Evolutionary conservation across 148 eudicot genomes (phyloP), one percentile per base, ranked within the genome.

Genomic region (Chenopodium album): DNA sequence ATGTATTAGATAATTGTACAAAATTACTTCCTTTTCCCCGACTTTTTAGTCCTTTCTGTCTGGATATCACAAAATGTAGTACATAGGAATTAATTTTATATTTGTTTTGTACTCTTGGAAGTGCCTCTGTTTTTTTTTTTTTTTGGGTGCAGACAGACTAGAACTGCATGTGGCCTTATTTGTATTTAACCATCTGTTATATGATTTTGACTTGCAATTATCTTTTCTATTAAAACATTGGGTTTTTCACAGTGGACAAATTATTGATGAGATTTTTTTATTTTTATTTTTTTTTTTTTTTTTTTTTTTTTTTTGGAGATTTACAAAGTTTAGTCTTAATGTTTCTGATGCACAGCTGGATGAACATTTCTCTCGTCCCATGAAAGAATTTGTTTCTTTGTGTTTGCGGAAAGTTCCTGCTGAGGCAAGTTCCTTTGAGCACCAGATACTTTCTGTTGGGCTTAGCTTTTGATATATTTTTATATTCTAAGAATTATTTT

Each of bases 321-420:
- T 69, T 76, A 31, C 73, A 75, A n/a, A 41, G 34, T 46, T 31
- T 83, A 76, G 47, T 34, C 29, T 81, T 72, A 69, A 79, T 88
- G 32, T 76, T 77, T 82, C 74, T 84, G 66, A 29, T 79, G 34
- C 84, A 86, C 97, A 95, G 98, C 90, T 95, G 71, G 98, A 95
- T 79, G 98, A 95, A 65, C 98, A 95, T 78, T 95, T 93, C 78
- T 93, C 98, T 82, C 97, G 98, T 77, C 93, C 94, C 29, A 86
- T 95, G 89, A 95, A 95, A 86, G 98, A 95, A 85, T 89, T 93
- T 82, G 97, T 95, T 69, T 88, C 97, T 11, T 84, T 90, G 83
- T 95, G 98, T 84, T 84, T 95, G 78, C 91, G 89, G 84, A 95
- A 95, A 89, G 88, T 73, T 75, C 97, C 98, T 67, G 89, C 90